These are phyloP conservation scores for Aegilops bicornis DNA, from an alignment of 176 grass and related monocot species.

Conservation along the genomic window DNA sequence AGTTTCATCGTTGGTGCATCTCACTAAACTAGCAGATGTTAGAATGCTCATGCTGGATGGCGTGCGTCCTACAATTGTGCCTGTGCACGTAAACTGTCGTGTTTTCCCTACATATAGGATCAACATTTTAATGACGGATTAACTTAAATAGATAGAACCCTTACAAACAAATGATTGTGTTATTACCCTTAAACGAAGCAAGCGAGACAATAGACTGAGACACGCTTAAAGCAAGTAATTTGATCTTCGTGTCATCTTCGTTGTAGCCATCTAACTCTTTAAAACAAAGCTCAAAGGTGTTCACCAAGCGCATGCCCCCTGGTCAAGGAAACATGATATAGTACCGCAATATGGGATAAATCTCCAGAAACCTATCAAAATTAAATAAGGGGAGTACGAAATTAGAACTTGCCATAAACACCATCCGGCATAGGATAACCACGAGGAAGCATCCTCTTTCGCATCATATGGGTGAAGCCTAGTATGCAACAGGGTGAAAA, in stretches of 20 bases:
- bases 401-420: background rate
- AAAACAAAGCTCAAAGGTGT: background rate
- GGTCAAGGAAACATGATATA: background rate
- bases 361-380: background rate
- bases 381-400: background rate
- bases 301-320: background rate
- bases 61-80: background rate
- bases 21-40: constrained; percentile 24
- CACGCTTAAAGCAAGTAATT: background rate
- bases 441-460: background rate
- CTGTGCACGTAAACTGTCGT: constrained; percentile 3
- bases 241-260: background rate
- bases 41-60: background rate
- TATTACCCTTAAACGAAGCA: background rate
- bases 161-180: background rate
- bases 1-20: background rate
- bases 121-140: background rate
- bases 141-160: background rate
- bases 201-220: background rate
- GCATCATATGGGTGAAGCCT: background rate
- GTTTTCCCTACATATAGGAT: background rate
- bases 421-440: background rate
- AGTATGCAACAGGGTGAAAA: background rate
- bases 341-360: background rate
- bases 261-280: background rate